Conservation (phyloP, 2,329 filamentous ascomycete genomes). For the Neofusicoccum parvum region DNA sequence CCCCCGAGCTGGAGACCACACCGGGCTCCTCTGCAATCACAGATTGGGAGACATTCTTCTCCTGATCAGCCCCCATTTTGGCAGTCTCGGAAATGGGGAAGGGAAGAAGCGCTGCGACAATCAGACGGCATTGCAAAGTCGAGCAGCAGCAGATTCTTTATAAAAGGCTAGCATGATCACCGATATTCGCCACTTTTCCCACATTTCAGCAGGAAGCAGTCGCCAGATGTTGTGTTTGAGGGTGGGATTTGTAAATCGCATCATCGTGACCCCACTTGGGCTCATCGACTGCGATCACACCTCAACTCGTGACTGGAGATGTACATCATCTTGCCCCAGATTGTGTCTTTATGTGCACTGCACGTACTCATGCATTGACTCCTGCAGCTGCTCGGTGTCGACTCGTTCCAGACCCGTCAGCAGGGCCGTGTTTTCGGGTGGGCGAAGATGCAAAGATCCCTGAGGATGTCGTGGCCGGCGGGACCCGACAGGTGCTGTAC, state of each 20-base stretch:
- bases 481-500: no score
- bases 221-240: neutral
- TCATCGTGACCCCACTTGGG: slow-evolving; percentile 8
- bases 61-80: neutral
- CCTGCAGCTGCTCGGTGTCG: neutral
- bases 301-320: neutral
- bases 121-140: no score
- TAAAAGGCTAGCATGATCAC: neutral
- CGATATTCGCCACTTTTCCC: neutral
- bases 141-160: neutral
- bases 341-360: neutral
- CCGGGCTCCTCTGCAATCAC: neutral
- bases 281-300: slow-evolving; percentile 1
- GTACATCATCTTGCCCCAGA: neutral
- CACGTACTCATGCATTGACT: neutral
- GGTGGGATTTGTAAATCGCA: neutral
- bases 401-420: neutral
- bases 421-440: no score
- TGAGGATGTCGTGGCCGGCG: no score
- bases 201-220: neutral
- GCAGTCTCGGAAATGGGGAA: neutral
- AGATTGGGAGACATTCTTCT: neutral
- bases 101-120: neutral
- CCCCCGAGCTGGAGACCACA: neutral
- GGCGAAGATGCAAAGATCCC: no score